A percentile compares a stretch with the other conserved stretches of the same genome.
phyloP scores from a whole-genome alignment of 768 basidiomycete species.

The Xerocomellus amylosporus region DNA sequence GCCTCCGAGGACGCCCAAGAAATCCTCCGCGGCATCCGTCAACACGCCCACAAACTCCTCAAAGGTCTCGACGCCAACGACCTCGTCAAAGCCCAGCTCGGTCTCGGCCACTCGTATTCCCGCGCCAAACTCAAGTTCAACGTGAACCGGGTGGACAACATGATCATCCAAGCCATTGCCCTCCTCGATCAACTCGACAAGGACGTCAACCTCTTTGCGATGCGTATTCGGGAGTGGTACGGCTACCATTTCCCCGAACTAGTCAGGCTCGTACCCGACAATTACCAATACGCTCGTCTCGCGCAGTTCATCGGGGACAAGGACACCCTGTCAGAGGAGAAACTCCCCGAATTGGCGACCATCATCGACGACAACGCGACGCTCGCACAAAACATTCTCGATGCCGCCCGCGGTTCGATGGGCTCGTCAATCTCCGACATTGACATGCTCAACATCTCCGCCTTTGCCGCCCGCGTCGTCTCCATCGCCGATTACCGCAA shows the following conservation, averaged over 20 bases:
- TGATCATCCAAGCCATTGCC: constrained; percentile 99
- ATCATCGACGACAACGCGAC: constrained; percentile 83
- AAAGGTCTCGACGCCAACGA: constrained; percentile 87
- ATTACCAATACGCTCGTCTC: constrained; percentile 86
- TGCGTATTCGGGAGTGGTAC: constrained; percentile 99
- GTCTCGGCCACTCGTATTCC: constrained; percentile 96
- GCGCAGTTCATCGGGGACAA: constrained; percentile 90
- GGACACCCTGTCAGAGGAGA: constrained; percentile 72
- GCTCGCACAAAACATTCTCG: constrained; percentile 89
- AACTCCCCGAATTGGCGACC: constrained; percentile 72
- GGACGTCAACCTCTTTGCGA: constrained; percentile 97
- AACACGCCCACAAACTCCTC: constrained; percentile 87
- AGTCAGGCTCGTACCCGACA: constrained; percentile 88
- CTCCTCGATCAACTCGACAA: constrained; percentile 99
- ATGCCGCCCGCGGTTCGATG: constrained; percentile 93
- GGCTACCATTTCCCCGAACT: constrained; percentile 99
- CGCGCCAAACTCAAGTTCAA: constrained; percentile 98
- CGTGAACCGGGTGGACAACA: constrained; percentile 94
- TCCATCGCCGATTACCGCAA: constrained; percentile 94
- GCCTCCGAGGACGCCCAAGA: constrained; percentile 78
- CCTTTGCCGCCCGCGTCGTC: constrained; percentile 87
- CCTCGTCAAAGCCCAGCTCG: constrained; percentile 90
- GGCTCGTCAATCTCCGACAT: constrained; percentile 87
- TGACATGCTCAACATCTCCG: constrained; percentile 92
- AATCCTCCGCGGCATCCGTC: constrained; percentile 87